Base-by-base conservation (phyloP, 345 rosid species). In the Rhodamnia argentea region DNA sequence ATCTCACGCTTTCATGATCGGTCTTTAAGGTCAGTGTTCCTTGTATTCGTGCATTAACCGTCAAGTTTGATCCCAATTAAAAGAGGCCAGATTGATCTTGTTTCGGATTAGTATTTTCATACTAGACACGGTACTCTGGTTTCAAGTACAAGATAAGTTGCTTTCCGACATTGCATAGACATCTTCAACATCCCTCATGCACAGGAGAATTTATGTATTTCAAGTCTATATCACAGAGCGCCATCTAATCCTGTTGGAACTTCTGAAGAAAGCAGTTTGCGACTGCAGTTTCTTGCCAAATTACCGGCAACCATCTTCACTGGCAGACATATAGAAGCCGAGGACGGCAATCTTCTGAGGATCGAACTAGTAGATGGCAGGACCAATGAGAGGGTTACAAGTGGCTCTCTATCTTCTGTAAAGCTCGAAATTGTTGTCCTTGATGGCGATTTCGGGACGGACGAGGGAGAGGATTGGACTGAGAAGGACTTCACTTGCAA, bases 301-400 rank as follows among this genome's bases (percentile, higher is more conserved):
- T 70, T 85, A 44, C 86, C 88, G 11, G 3, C 88, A 14, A 85
- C 86, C 75, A 84, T 91, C 52, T 91, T 89, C 26, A 89, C 91
- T 3, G 84, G 87, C 42, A 51, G 86, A 44, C 90, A 20, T 52
- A 60, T 91, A n/a, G 87, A 78, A 57, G 70, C 88, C 0, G 89
- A 87, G 83, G 87, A 85, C 7, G 86, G 84, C 5, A 82, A 54
- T 13, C 84, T 89, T 24, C 27, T 91, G 59, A 59, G 83, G 59
- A 81, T 91, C 10, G 82, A 64, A 5, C 84, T 91, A 47, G 52
- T 88, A 32, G 92, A 91, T 81, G 86, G 89, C 10, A 84, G 18
- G 2, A 84, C 89, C 50, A 85, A 84, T 51, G 60, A 84, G 18
- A 53, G 83, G 27, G 83, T 90, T 24, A 26, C 85, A 15, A 88